These are phyloP conservation scores for Phialocephala subalpina DNA, from an alignment of 2,329 filamentous ascomycete species.

Conservation along the genomic window DNA sequence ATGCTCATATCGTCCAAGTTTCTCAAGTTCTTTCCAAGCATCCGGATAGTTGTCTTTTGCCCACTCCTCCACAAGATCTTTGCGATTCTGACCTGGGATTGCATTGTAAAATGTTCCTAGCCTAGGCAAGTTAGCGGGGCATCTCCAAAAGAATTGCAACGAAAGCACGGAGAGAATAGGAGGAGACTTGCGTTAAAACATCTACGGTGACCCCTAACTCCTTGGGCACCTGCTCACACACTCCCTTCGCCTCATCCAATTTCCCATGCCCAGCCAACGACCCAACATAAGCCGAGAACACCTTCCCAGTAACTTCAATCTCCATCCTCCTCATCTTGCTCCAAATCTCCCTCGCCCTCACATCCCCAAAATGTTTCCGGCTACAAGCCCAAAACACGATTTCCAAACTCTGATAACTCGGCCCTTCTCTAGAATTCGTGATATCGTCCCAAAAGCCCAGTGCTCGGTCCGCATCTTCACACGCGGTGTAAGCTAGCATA, in stretches of 20 bases:
- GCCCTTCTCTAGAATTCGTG: conserved; percentile 83
- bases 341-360: conserved; percentile 74
- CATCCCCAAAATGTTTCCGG: conserved; percentile 62
- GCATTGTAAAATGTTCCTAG: conserved; percentile 81
- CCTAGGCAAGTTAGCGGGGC: conserved; percentile 50
- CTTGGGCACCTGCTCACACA: conserved; percentile 72
- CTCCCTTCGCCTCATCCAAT: conserved; percentile 70
- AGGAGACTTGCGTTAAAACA: conserved; percentile 69
- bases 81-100: conserved; percentile 69
- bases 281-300: conserved; percentile 81
- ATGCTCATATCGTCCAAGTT: conserved; percentile 36
- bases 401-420: conserved; percentile 80
- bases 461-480: conserved; percentile 70
- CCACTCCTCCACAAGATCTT: conserved; percentile 78
- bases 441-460: conserved; percentile 87
- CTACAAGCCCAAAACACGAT: conserved; percentile 85
- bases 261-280: conserved; percentile 78
- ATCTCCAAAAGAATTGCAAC: conserved; percentile 20
- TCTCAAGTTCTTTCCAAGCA: conserved; percentile 69
- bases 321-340: conserved; percentile 75
- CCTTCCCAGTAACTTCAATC: conserved; percentile 74
- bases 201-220: conserved; percentile 74
- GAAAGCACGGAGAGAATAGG: neutral
- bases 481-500: conserved; percentile 84
- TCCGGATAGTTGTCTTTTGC: conserved; percentile 71